Conservation (phyloP, 129 eudicot genomes). For the Artemisia tridentata region DNA sequence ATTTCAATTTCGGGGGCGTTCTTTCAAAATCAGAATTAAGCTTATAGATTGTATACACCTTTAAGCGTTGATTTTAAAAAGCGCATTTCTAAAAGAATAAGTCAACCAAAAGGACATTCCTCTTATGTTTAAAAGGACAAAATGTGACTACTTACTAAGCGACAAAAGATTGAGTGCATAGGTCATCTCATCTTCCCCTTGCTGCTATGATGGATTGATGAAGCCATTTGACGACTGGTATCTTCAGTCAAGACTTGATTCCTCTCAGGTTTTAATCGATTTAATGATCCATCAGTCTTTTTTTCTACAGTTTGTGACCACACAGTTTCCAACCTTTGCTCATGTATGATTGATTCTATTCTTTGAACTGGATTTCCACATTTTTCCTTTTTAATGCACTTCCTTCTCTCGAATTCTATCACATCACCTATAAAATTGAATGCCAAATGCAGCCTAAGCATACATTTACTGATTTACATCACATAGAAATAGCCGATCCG, state of each 20-base stretch:
- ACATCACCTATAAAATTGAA: no score
- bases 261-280: slow-evolving; percentile 76
- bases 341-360: slow-evolving; percentile 84
- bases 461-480: no score
- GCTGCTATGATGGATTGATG: slow-evolving; percentile 38
- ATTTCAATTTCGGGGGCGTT: no score
- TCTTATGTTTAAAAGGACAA: background rate
- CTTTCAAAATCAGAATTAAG: no score
- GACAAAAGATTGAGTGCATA: slow-evolving; percentile 61
- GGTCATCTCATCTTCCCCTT: slow-evolving; percentile 76
- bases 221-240: slow-evolving; percentile 40
- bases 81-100: background rate
- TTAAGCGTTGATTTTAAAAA: background rate
- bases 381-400: no score
- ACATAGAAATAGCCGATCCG: no score
- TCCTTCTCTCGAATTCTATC: no score
- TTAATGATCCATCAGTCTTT: slow-evolving; percentile 75
- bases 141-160: slow-evolving; percentile 42
- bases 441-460: no score
- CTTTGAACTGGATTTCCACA: slow-evolving; percentile 64
- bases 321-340: slow-evolving; percentile 90
- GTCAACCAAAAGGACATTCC: no score
- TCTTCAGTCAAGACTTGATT: slow-evolving; percentile 92
- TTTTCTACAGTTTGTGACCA: slow-evolving; percentile 92
- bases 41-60: no score